phyloP scores from a whole-genome alignment of 2,329 filamentous ascomycete genomes.

The Proliferodiscus dingleyae region DNA sequence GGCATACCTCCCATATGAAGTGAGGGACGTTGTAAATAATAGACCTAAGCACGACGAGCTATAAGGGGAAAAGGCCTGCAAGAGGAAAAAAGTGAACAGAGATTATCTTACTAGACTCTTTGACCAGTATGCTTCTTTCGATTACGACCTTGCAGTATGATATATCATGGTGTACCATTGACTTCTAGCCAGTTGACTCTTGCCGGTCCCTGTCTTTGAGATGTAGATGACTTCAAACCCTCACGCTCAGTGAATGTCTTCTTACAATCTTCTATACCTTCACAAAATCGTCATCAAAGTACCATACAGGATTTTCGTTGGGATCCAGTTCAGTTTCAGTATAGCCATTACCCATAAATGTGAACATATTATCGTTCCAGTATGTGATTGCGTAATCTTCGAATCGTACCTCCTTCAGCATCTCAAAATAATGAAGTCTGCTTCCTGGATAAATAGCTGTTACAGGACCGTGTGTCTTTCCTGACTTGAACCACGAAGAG shows the following conservation, averaged over 20 bases:
- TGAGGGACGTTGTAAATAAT: constrained; percentile 8
- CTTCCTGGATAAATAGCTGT: constrained; percentile 44
- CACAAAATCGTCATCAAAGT: constrained; percentile 25
- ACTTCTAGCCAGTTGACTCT: too few species aligned
- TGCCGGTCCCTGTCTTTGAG: too few species aligned
- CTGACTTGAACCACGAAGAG: constrained; percentile 26
- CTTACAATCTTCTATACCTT: constrained; percentile 7
- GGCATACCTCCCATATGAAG: constrained; percentile 7
- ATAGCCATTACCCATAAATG: constrained; percentile 38
- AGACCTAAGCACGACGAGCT: constrained; percentile 8
- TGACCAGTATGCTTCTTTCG: too few species aligned
- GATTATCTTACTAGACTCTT: too few species aligned
- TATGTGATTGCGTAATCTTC: constrained; percentile 41
- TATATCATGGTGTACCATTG: too few species aligned
- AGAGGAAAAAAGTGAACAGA: too few species aligned
- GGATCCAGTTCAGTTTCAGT: constrained; percentile 37
- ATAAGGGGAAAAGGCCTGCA: neutral
- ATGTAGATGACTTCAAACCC: too few species aligned
- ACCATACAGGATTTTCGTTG: constrained; percentile 37
- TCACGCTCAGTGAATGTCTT: too few species aligned
- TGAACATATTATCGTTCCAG: constrained; percentile 20
- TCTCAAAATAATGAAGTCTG: constrained; percentile 43
- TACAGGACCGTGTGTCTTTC: constrained; percentile 16
- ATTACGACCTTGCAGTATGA: too few species aligned
- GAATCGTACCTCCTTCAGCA: constrained; percentile 36